Conservation (phyloP, 208 protist genomes). For the Trypanosoma mega region DNA sequence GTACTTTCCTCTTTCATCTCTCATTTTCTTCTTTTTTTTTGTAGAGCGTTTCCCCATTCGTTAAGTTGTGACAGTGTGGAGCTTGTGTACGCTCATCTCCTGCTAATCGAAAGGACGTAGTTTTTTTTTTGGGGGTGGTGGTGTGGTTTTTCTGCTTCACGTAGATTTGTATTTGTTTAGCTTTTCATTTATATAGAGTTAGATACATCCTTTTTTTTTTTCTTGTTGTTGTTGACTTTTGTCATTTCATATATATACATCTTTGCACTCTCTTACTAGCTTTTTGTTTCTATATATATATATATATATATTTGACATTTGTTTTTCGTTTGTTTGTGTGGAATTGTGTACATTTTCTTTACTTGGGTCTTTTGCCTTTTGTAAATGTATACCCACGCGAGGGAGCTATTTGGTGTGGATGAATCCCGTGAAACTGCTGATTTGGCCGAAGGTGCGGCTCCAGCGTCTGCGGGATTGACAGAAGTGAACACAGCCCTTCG, state of each 20-base stretch:
- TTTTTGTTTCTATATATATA: slow-evolving; percentile 4
- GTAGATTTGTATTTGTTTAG: no score
- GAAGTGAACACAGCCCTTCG: no score
- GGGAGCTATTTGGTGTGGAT: slow-evolving; percentile 16
- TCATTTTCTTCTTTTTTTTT: slow-evolving; percentile 15
- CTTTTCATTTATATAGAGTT: no score
- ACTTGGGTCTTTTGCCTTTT: slow-evolving; percentile 8
- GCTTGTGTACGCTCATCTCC: no score
- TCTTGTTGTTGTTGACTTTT: no score
- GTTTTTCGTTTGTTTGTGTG: slow-evolving; percentile 13
- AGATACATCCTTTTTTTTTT: no score
- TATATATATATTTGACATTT: slow-evolving; percentile 4
- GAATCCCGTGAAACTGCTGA: slow-evolving; percentile 5
- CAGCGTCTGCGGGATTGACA: neutral
- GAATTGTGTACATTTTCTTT: slow-evolving; percentile 11
- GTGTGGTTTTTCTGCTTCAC: no score
- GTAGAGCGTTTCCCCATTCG: neutral
- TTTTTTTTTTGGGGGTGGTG: no score
- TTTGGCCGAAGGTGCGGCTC: neutral
- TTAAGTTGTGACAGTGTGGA: no score
- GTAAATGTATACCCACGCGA: slow-evolving; percentile 6
- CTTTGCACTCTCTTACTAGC: no score
- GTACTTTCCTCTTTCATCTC: slow-evolving; percentile 1
- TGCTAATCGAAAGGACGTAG: no score
- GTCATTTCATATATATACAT: no score